phyloP scores from a whole-genome alignment of 306 rosid species.

The Mimosa pudica region DNA sequence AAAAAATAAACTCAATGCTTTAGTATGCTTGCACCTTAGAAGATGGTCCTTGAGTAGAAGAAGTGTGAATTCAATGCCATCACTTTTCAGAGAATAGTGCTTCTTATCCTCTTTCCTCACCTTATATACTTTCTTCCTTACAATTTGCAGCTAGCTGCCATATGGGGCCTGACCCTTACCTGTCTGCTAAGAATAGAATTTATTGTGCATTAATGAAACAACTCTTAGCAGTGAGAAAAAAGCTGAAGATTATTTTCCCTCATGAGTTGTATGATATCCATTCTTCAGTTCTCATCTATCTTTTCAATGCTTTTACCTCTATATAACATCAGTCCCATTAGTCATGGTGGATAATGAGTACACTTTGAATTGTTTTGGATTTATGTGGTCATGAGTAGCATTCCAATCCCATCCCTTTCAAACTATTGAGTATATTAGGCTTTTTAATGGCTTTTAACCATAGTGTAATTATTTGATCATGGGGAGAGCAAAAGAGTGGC shows the following conservation, averaged over 20 bases:
- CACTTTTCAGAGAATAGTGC: slow-evolving; percentile 29
- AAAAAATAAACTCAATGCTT: slow-evolving; percentile 29
- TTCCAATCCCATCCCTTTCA: slow-evolving; percentile 28
- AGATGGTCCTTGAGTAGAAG: slow-evolving; percentile 35
- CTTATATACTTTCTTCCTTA: slow-evolving; percentile 11
- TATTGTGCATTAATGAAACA: slow-evolving; percentile 41
- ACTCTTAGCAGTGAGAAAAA: slow-evolving; percentile 25
- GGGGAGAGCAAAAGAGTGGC: neutral
- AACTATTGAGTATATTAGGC: slow-evolving; percentile 15
- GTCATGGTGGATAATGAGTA: slow-evolving; percentile 42
- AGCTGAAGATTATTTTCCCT: slow-evolving; percentile 17
- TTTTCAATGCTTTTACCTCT: slow-evolving; percentile 46
- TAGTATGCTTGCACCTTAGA: slow-evolving; percentile 19
- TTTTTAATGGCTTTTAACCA: slow-evolving; percentile 34
- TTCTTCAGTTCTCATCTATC: slow-evolving; percentile 43
- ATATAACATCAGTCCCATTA: slow-evolving; percentile 37
- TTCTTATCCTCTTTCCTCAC: slow-evolving; percentile 37
- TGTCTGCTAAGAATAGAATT: slow-evolving; percentile 37
- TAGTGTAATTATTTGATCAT: slow-evolving; percentile 23
- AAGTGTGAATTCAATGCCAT: slow-evolving; percentile 31
- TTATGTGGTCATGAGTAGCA: slow-evolving; percentile 43
- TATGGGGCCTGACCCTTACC: slow-evolving; percentile 33
- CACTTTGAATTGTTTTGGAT: slow-evolving; percentile 37
- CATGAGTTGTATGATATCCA: slow-evolving; percentile 36
- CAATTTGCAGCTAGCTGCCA: slow-evolving; percentile 34